Percentiles rank a stretch among this genome's conserved stretches.
These are phyloP conservation scores for Ophiobolus disseminans DNA, from an alignment of 2,329 filamentous ascomycete genomes.

Conservation along the genomic window DNA sequence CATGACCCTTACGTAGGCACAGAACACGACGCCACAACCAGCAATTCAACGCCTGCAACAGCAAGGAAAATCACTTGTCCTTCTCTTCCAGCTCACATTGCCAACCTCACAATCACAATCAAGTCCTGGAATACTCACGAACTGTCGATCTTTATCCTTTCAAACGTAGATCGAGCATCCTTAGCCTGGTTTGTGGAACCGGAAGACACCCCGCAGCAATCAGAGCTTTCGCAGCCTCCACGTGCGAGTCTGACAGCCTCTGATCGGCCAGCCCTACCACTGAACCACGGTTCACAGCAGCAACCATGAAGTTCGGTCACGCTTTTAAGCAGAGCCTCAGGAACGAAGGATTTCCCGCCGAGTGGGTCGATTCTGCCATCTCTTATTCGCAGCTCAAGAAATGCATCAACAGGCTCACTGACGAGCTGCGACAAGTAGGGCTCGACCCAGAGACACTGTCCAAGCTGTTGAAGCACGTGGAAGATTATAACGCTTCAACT, in stretches of 20 bases:
- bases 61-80: no score
- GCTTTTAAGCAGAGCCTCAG: conserved; percentile 74
- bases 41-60: conserved; percentile 2
- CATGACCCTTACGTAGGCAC: conserved; percentile 19
- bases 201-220: conserved; percentile 19
- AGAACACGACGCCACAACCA: conserved; percentile 4
- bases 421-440: conserved; percentile 73
- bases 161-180: not conserved
- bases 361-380: conserved; percentile 76
- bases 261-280: conserved; percentile 33
- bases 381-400: conserved; percentile 88
- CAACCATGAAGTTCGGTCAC: conserved; percentile 83
- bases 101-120: not conserved
- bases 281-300: conserved; percentile 13
- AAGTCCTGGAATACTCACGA: not conserved
- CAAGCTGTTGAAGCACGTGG: conserved; percentile 63
- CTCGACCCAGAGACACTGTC: conserved; percentile 75
- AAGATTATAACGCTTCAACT: conserved; percentile 43
- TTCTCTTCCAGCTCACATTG: not conserved
- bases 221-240: conserved; percentile 23
- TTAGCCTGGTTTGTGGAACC: conserved; percentile 12
- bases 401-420: conserved; percentile 80
- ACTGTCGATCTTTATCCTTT: not conserved
- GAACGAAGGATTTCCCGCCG: conserved; percentile 75
- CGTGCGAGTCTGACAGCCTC: conserved; percentile 33